Conservation (phyloP, 2,329 filamentous ascomycete genomes). For the Pseudogymnoascus sp. region DNA sequence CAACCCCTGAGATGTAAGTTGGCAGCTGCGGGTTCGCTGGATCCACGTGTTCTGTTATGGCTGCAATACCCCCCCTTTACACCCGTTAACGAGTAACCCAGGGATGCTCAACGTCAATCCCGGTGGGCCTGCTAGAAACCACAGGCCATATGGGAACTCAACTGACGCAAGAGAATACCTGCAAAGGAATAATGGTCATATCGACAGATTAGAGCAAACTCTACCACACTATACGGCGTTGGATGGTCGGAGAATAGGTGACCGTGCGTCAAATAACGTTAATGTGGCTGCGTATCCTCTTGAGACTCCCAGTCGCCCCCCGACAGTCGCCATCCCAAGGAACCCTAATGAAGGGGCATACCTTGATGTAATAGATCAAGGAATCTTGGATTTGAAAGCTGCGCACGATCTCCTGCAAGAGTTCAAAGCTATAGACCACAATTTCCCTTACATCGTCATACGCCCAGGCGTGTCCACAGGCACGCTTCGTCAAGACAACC, state of each 20-base stretch:
- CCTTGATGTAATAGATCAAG: constrained; percentile 9
- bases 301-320: constrained; percentile 24
- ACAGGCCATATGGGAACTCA: not conserved
- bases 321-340: not conserved
- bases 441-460: constrained; percentile 10
- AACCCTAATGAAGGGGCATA: not conserved
- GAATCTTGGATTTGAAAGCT: constrained; percentile 4
- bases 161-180: not conserved
- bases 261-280: not conserved
- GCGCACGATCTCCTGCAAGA: constrained; percentile 5
- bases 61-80: not conserved
- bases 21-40: not conserved
- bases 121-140: not conserved
- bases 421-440: constrained; percentile 7
- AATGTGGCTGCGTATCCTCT: constrained; percentile 2
- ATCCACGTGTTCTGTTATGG: not conserved
- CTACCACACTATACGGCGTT: not conserved
- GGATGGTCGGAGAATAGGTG: not conserved
- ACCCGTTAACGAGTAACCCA: not conserved
- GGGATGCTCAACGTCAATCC: not conserved
- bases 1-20: constrained; percentile 2
- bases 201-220: constrained; percentile 1
- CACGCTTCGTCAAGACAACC: not conserved
- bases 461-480: not conserved
- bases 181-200: not conserved